Base-by-base conservation (phyloP, 441 rosid species). In the Lepidium campestre region DNA sequence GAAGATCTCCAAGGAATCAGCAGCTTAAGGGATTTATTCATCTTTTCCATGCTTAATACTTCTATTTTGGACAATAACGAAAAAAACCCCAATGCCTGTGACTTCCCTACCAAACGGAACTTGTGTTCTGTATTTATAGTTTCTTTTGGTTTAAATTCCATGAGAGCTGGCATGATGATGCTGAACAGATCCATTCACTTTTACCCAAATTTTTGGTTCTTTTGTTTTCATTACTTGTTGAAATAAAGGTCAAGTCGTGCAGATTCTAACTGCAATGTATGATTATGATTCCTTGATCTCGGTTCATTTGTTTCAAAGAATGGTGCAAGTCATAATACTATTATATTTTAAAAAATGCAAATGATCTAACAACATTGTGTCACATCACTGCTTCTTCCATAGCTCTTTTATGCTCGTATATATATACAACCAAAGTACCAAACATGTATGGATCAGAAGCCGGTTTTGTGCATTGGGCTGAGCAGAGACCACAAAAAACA, bases 1-100 rank as follows among this genome's bases (percentile, higher is more conserved):
- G 56, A 89, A 87, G 86, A 89, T 91, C 49, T 79, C 96, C 57
- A 86, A 73, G 86, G 96, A 91, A 49, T 37, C 85, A 9, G 84
- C 82, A n/a, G 82, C 86, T 14, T 81, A 82, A 62, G 19, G 34
- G 54, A 23, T 6, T 2, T 9, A 34, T 40, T 35, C 7, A 3
- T 20, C 6, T 61, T 37, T 62, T 50, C 22, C 19, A 37, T 40
- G 15, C 58, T 35, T 17, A 25, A 23, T 40, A 31, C 63, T 20
- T 40, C 4, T 64, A 44, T 68, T 57, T 59, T 68, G 73, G 81
- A 78, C 79, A 75, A 72, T 71, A 73, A 78, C 72, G 70, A 57
- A 79, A 72, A 79, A 81, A 62, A 47, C 3, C 27, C 41, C 53
- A 42, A 66, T 27, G 47, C 56, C 40, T 66, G 49, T 32, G 36